These are phyloP conservation scores for Cryoendolithus antarcticus DNA, from an alignment of 2,329 filamentous ascomycete species.

Conservation along the genomic window DNA sequence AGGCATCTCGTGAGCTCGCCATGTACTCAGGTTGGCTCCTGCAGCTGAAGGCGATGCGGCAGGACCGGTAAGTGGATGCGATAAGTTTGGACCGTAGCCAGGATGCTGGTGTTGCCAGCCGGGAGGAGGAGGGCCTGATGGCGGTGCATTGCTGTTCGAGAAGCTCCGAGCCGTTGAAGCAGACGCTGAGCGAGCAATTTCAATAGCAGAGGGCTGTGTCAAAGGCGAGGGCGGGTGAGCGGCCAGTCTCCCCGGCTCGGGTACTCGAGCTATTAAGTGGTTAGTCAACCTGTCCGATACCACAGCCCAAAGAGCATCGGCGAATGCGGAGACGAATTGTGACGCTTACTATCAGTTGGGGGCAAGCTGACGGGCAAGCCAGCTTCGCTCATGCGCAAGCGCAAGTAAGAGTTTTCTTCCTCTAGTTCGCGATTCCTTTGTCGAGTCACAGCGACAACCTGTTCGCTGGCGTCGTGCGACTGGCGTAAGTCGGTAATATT, in stretches of 20 bases:
- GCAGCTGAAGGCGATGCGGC: constrained; percentile 8
- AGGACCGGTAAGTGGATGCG: constrained; percentile 8
- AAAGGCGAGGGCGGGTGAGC: constrained; percentile 14
- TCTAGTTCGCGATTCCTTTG: constrained; percentile 43
- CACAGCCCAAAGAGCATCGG: not conserved
- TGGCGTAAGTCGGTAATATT: constrained; percentile 41
- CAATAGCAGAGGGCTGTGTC: constrained; percentile 11
- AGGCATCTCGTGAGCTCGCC: constrained; percentile 18
- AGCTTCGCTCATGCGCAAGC: constrained; percentile 36
- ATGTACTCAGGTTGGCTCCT: constrained; percentile 13
- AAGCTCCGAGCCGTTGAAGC: constrained; percentile 16
- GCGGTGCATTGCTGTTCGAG: constrained; percentile 14
- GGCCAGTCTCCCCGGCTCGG: constrained; percentile 11
- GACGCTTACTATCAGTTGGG: constrained; percentile 5
- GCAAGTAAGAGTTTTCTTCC: constrained; percentile 41
- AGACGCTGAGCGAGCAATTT: constrained; percentile 15
- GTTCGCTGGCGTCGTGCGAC: constrained; percentile 34
- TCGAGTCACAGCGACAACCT: constrained; percentile 36
- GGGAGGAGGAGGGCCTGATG: constrained; percentile 13
- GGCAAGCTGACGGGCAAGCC: constrained; percentile 19
- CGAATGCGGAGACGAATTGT: not conserved
- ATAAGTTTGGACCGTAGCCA: constrained; percentile 1
- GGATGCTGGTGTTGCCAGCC: constrained; percentile 15
- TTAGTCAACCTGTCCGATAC: constrained; percentile 3
- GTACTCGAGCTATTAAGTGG: constrained; percentile 7